Percentiles rank a stretch among this genome's conserved stretches.
Conservation (phyloP, 192 early-diverging fungal species). For the Backusella tarrabulga region DNA sequence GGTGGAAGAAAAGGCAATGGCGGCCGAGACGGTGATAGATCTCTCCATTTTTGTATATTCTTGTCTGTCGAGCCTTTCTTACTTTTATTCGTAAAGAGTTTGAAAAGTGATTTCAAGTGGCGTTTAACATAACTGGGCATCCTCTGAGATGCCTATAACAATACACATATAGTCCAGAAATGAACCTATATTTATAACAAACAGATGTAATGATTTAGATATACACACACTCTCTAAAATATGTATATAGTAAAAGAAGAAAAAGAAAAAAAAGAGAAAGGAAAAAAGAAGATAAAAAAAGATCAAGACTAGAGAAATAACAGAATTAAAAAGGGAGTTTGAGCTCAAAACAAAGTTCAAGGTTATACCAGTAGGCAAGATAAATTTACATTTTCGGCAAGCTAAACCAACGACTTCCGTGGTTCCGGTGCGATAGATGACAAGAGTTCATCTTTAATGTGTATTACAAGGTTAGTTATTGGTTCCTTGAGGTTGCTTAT, state of each 20-base stretch:
- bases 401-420: slow-evolving; percentile 9
- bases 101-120: background rate
- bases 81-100: background rate
- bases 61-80: background rate
- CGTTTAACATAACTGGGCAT: background rate
- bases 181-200: background rate
- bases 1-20: background rate
- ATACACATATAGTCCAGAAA: background rate
- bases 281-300: background rate
- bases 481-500: background rate
- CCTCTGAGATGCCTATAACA: background rate
- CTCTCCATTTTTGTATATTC: background rate
- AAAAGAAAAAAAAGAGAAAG: background rate
- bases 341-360: background rate
- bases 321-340: background rate
- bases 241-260: background rate
- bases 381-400: slow-evolving; percentile 7
- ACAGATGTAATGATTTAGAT: background rate
- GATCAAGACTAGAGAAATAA: background rate
- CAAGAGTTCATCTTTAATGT: background rate
- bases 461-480: background rate
- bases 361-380: background rate
- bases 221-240: background rate
- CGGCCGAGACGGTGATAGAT: background rate
- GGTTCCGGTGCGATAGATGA: background rate